phyloP scores from a whole-genome alignment of 2,329 filamentous ascomycete genomes.

The Colletotrichum sp. region DNA sequence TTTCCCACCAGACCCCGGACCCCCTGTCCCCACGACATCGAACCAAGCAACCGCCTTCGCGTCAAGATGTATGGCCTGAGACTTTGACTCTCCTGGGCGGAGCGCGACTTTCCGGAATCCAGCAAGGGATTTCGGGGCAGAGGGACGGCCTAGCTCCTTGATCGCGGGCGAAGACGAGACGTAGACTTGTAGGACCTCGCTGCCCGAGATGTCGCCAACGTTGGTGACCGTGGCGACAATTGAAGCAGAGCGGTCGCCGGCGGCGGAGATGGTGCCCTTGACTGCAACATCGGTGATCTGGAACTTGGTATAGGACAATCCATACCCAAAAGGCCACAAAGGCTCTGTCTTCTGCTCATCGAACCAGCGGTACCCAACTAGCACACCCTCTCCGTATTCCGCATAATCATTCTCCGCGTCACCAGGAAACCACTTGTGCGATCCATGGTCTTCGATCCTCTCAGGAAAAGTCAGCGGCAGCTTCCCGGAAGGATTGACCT shows the following conservation, averaged over 20 bases:
- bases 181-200: conserved; percentile 32
- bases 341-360: conserved; percentile 47
- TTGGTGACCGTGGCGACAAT: neutral
- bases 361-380: conserved; percentile 71
- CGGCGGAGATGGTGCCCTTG: neutral
- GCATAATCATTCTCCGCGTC: conserved; percentile 46
- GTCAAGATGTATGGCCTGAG: neutral
- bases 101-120: conserved; percentile 19
- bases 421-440: conserved; percentile 62
- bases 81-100: neutral
- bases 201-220: neutral
- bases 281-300: conserved; percentile 33
- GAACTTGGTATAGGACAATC: conserved; percentile 71
- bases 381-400: conserved; percentile 70
- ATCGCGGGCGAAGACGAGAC: conserved; percentile 41
- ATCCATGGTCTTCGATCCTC: conserved; percentile 64
- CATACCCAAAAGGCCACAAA: conserved; percentile 69
- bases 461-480: conserved; percentile 67
- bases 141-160: neutral
- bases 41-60: conserved; percentile 8
- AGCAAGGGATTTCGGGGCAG: conserved; percentile 11
- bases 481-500: conserved; percentile 67
- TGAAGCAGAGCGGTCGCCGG: fast-evolving
- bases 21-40: conserved; percentile 2
- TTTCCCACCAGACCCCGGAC: neutral